phyloP scores from a whole-genome alignment of 176 grass and related monocot species.

The Melocanna baccifera region DNA sequence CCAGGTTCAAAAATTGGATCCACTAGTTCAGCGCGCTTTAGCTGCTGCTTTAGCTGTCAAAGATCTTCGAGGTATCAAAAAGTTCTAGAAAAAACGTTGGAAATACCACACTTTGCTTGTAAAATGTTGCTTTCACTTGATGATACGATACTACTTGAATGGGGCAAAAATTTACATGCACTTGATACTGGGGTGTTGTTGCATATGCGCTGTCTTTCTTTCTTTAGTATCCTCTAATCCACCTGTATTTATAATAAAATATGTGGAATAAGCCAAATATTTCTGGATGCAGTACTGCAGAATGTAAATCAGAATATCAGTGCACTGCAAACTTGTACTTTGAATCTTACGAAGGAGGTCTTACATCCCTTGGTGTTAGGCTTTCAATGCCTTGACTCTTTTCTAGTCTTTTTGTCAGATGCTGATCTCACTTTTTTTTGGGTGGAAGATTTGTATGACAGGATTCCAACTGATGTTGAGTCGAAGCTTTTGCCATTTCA shows the following conservation, averaged over 20 bases:
- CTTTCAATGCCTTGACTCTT: background rate
- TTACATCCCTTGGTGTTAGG: background rate
- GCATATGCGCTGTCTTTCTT: background rate
- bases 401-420: background rate
- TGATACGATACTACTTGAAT: background rate
- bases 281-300: background rate
- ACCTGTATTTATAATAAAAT: background rate
- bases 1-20: slow-evolving; percentile 72
- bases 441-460: slow-evolving; percentile 64
- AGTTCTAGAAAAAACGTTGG: slow-evolving; percentile 4
- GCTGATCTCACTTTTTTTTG: slow-evolving; percentile 50
- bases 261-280: background rate
- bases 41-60: slow-evolving; percentile 43
- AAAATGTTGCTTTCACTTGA: background rate
- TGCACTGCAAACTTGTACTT: background rate
- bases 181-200: background rate
- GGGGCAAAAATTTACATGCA: background rate
- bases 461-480: slow-evolving; percentile 68
- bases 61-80: slow-evolving; percentile 77
- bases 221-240: background rate
- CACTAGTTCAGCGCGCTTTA: slow-evolving; percentile 64
- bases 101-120: background rate
- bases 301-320: background rate
- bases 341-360: background rate
- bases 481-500: slow-evolving; percentile 86